These are phyloP conservation scores for Coniferiporia sulphurascens DNA, from an alignment of 1,284 basidiomycete species.

Conservation along the genomic window DNA sequence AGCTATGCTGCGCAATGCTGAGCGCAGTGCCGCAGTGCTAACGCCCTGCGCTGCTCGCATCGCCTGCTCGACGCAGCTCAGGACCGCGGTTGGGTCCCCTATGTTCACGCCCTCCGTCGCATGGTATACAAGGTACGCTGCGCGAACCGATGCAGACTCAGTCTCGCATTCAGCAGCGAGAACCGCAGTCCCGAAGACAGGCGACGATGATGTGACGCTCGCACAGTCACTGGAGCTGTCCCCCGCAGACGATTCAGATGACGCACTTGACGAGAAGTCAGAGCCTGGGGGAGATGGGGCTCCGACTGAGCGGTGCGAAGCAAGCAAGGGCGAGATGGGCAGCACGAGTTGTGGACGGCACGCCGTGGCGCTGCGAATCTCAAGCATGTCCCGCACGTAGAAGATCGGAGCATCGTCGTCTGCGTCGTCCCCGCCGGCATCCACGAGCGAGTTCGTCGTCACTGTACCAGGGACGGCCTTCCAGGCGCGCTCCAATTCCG, in stretches of 20 bases:
- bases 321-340: background rate
- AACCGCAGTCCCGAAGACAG: background rate
- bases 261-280: background rate
- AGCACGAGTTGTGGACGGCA: background rate
- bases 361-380: background rate
- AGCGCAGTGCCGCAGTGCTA: background rate
- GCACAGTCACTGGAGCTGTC: background rate
- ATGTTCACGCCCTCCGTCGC: background rate
- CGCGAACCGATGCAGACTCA: background rate
- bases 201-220: background rate
- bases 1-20: background rate
- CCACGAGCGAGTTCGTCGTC: slow-evolving; percentile 1
- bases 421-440: background rate
- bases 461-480: background rate
- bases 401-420: background rate
- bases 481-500: slow-evolving; percentile 1
- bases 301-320: background rate
- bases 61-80: background rate
- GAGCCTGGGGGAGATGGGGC: too few relatives aligned
- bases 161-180: background rate
- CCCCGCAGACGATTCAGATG: background rate
- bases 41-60: background rate
- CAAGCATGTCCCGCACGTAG: background rate
- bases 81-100: background rate
- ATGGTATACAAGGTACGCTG: slow-evolving; percentile 1